phyloP scores from a whole-genome alignment of 352 stramenopile genomes.

The Phytophthora cajani region DNA sequence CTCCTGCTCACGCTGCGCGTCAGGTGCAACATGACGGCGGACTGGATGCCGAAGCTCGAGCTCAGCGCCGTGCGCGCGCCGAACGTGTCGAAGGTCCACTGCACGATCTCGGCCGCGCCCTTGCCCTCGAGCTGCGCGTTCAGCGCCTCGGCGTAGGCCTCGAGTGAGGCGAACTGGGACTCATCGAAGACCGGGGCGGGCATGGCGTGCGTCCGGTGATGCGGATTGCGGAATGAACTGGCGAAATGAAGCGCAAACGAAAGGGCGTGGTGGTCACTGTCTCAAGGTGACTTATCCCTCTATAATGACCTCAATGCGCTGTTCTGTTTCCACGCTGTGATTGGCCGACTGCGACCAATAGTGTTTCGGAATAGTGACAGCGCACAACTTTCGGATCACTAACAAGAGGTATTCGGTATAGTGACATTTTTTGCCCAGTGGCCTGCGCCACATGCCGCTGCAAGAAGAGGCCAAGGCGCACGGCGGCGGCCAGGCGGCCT shows the following conservation, averaged over 20 bases:
- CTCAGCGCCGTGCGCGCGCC: slow-evolving; percentile 70
- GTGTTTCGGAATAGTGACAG: slow-evolving; percentile 2
- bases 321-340: not conserved
- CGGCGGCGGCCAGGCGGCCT: not conserved
- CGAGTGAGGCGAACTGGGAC: slow-evolving; percentile 59
- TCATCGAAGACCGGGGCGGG: slow-evolving; percentile 46
- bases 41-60: slow-evolving; percentile 90
- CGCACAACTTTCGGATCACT: not conserved
- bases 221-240: slow-evolving; percentile 29
- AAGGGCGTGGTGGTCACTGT: slow-evolving; percentile 5
- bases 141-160: slow-evolving; percentile 68
- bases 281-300: not conserved
- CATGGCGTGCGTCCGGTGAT: slow-evolving; percentile 21
- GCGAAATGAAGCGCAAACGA: slow-evolving; percentile 21
- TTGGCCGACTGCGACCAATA: slow-evolving; percentile 24
- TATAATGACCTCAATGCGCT: not conserved
- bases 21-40: slow-evolving; percentile 85
- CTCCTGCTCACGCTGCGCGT: slow-evolving; percentile 48
- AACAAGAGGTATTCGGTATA: not conserved
- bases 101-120: slow-evolving; percentile 65
- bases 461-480: not conserved
- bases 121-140: slow-evolving; percentile 67
- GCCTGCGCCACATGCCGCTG: not conserved
- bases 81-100: slow-evolving; percentile 79
- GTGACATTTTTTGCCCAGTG: not conserved